Conservation (phyloP, 2,329 filamentous ascomycete species). For the Bipolaris cookei region DNA sequence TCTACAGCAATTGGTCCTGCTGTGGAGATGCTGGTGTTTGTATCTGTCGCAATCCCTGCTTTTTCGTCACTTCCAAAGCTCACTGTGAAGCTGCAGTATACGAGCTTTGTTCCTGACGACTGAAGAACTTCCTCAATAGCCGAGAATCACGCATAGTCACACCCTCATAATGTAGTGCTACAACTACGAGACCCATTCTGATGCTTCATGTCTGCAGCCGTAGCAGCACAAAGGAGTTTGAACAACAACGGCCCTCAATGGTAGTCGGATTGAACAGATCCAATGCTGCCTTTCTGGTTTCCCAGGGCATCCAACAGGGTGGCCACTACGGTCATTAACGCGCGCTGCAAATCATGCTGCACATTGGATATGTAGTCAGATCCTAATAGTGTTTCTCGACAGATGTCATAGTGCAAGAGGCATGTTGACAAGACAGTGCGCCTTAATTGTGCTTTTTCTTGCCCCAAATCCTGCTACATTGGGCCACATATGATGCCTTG, state of each 20-base stretch:
- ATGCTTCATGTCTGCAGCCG: constrained; percentile 27
- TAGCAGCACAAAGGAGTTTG: constrained; percentile 36
- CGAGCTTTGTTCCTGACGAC: constrained; percentile 24
- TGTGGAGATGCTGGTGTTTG: neutral
- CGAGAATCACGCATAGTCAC: constrained; percentile 37
- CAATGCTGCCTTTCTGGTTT: constrained; percentile 37
- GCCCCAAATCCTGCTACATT: constrained; percentile 30
- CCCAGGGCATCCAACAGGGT: constrained; percentile 25
- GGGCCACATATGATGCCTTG: constrained; percentile 31
- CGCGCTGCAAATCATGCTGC: constrained; percentile 34
- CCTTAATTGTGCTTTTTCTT: constrained; percentile 43
- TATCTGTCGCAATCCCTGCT: constrained; percentile 17
- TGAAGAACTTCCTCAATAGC: constrained; percentile 20
- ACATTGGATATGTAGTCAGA: constrained; percentile 30
- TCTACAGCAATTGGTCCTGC: neutral
- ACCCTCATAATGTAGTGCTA: constrained; percentile 41
- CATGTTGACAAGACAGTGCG: constrained; percentile 41
- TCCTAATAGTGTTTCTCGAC: constrained; percentile 41
- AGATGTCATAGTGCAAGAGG: constrained; percentile 32
- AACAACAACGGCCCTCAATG: constrained; percentile 35
- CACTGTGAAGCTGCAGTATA: constrained; percentile 14
- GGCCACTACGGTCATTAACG: constrained; percentile 22
- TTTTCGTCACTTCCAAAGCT: constrained; percentile 10
- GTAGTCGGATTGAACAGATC: constrained; percentile 40
- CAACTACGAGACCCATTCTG: constrained; percentile 29